Evolutionary conservation across 2,329 filamentous ascomycete species (phyloP), one percentile per base, ranked within the genome.

Genomic region (Seiridium unicorne): DNA sequence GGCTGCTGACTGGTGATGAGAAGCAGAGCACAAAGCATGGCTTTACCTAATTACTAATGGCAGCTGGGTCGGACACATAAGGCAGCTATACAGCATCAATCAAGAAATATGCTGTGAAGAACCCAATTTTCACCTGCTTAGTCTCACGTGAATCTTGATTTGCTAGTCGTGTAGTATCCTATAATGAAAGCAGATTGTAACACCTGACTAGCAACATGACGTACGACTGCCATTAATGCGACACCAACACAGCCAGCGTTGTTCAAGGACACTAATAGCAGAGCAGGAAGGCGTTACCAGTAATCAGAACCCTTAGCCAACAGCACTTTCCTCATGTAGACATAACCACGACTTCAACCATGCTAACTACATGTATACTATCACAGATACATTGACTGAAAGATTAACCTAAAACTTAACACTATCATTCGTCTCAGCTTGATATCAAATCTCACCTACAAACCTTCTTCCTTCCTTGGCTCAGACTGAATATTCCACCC

Each of bases 11-110:
- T 32, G 31, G 35, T 35, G 49, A 51, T 34, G 35, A 51, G 32
- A 34, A 31, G 18, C 9, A 38, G 32, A 51, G 49, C 34, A 51
- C 38, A 13, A 35, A 36, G 49, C 34, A 51, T 36, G n/a, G 49
- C 49, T 51, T 51, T 40, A 51, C 34, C 34, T 51, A 51, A 51
- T 51, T 40, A 34, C 49, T 51, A 51, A 51, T 51, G 49, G 49
- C 49, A 51, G 49, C 38, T n/a, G 49, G 38, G 49, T 35, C 18
- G 38, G 31, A 38, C 35, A 51, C 34, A 31, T 34, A 31, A 38
- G 38, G 34, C 34, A 35, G 49, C 53, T 55, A 44, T 26, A 18
- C 53, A 55, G 40, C 40, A 26, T 42, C 13, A 34, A 40, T 32
- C 18, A 44, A 9, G 36, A 55, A 55, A 32, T 44, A 55, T 38